These are phyloP conservation scores for Populus deltoides DNA, from an alignment of 345 rosid species.

Conservation along the genomic window DNA sequence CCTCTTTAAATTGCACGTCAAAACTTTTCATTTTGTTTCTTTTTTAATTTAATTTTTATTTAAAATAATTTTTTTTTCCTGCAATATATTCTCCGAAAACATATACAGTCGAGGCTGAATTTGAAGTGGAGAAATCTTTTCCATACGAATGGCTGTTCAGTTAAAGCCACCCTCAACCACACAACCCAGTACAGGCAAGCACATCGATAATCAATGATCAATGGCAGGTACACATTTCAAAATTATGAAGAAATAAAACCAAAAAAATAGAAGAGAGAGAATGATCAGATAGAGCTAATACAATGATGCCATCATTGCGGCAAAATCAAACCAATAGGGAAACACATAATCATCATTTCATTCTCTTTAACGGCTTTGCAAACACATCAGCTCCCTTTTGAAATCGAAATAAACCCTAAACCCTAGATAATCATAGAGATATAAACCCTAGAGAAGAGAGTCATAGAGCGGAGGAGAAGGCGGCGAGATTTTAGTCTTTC, in stretches of 20 bases:
- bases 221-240: too few species aligned
- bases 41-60: too few species aligned
- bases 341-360: constrained; percentile 33
- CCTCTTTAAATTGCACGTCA: too few species aligned
- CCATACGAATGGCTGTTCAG: not conserved
- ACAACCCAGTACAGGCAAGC: too few species aligned
- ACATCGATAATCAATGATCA: too few species aligned
- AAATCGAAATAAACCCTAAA: not conserved
- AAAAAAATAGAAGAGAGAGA: not conserved
- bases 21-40: too few species aligned
- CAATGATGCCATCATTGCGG: constrained; percentile 40
- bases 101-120: not conserved
- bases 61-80: too few species aligned
- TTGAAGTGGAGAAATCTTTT: not conserved
- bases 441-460: too few species aligned
- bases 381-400: not conserved
- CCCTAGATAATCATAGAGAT: too few species aligned
- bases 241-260: not conserved
- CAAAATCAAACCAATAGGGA: constrained; percentile 50
- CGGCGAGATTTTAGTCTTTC: not conserved
- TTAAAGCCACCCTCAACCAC: not conserved
- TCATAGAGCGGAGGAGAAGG: not conserved
- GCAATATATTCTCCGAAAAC: not conserved
- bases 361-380: constrained; percentile 1
- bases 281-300: constrained; percentile 46